Conservation (phyloP, 2,329 filamentous ascomycete genomes). For the Phaeosphaeriaceae sp. region DNA sequence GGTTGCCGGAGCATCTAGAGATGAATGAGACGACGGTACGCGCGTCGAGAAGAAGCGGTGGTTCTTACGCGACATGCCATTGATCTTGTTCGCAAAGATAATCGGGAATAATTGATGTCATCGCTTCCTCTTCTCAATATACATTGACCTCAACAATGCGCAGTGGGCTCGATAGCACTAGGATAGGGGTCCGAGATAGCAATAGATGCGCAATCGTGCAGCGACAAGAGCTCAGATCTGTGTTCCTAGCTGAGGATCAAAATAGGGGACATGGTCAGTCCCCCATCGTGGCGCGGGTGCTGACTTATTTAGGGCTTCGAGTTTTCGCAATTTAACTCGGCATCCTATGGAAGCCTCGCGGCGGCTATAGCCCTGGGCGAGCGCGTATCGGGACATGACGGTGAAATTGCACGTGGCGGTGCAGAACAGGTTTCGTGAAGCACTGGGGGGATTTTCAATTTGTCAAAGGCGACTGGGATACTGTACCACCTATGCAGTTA, state of each 20-base stretch:
- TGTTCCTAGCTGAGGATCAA: not conserved
- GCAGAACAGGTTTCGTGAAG: not conserved
- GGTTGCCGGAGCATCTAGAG: constrained; percentile 15
- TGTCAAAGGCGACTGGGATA: not conserved
- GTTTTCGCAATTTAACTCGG: not conserved
- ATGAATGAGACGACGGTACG: not conserved
- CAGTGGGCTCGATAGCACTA: not conserved
- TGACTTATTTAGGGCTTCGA: not conserved
- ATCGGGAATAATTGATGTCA: not conserved
- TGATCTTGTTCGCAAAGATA: constrained; percentile 21
- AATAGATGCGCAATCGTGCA: not conserved
- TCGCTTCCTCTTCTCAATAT: constrained; percentile 4
- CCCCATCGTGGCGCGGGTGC: not conserved
- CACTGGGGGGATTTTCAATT: not conserved
- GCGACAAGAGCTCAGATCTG: not conserved
- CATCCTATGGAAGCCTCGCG: not conserved
- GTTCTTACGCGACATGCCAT: constrained; percentile 17
- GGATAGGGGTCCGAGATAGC: not conserved
- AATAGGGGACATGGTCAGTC: not conserved
- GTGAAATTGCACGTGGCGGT: not conserved
- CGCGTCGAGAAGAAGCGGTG: not conserved
- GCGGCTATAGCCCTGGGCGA: not conserved
- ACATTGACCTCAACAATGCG: constrained; percentile 3
- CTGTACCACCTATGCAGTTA: not conserved
- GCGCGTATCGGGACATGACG: not conserved